Base-by-base conservation (phyloP, 208 protist species). In the Crithidia fasciculata region DNA sequence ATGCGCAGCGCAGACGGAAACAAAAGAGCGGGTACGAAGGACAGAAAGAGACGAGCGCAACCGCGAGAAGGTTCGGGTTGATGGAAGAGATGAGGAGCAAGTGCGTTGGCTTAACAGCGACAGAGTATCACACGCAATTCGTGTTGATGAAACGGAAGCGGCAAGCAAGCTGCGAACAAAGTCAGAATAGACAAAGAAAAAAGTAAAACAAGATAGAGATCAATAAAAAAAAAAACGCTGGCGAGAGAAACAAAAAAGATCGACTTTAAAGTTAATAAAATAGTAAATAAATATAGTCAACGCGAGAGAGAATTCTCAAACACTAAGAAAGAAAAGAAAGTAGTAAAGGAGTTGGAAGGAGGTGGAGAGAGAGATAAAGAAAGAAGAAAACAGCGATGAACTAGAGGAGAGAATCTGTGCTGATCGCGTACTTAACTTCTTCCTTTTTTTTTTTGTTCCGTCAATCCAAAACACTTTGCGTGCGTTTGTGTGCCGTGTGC, bases 1-100 rank as follows among this genome's bases (percentile, higher is more conserved):
- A 19, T 18, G n/a, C 7, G 60, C 59, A 57, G 61, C 60, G 63
- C 28, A 67, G 50, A 61, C 59, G 71, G 55, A 74, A 71, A 45
- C 50, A 67, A 43, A 37, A 49, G 15, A 58, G 7, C 66, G 52
- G 43, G 18, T 56, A 76, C 15, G 63, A 65, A 44, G 61, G 44
- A 72, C 16, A 36, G 10, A 36, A 47, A 60, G 28, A 52, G 19
- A 62, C 44, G 10, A 49, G 45, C 12, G 45, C 7, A 15, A 49
- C 7, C 12, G 8, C 8, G 16, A 37, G 28, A 37, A 28, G 28
- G 28, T 28, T 28, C 28, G 28, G 73, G 39, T 52, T 52, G 15
- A 52, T 77, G 10, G 9, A n/a, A 54, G n/a, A 13, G 75, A 43
- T 28, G 28, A 28, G 28, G 28, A 28, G 28, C 28, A 8, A 49